A percentile compares a stretch with the other conserved stretches of the same genome.
These are phyloP conservation scores for Aspergillus asperescens DNA, from an alignment of 495 filamentous ascomycete genomes.

Conservation along the genomic window DNA sequence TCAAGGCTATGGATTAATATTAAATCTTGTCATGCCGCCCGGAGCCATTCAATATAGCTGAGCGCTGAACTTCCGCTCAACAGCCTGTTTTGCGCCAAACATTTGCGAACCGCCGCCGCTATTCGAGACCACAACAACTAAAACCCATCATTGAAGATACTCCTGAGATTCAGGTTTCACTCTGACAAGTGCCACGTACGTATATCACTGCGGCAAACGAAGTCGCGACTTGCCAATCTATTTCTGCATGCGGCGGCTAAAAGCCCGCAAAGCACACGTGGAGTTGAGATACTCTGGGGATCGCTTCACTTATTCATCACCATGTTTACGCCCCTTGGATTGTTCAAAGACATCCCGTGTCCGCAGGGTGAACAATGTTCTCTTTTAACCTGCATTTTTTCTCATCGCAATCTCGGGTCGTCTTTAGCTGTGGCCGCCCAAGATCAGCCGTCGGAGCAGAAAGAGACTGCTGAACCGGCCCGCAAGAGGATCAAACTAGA, in stretches of 20 bases:
- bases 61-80: too few species aligned
- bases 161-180: too few species aligned
- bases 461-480: not conserved
- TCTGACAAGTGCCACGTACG: too few species aligned
- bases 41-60: too few species aligned
- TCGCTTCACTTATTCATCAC: conserved; percentile 21
- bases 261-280: too few species aligned
- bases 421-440: not conserved
- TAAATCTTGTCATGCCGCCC: too few species aligned
- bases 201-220: too few species aligned
- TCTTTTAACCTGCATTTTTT: conserved; percentile 57
- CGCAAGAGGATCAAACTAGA: conserved; percentile 14
- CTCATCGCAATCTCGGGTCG: conserved; percentile 33
- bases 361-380: conserved; percentile 53
- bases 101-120: not conserved
- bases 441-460: not conserved
- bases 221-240: too few species aligned
- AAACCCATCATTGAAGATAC: too few species aligned
- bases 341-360: conserved; percentile 62
- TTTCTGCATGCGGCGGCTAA: too few species aligned
- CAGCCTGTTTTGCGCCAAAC: too few species aligned
- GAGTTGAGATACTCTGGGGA: not conserved
- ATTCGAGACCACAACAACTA: not conserved
- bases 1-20: not conserved
- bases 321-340: conserved; percentile 63